Base-by-base conservation (phyloP, 441 rosid species). In the Euphorbia corollata region DNA sequence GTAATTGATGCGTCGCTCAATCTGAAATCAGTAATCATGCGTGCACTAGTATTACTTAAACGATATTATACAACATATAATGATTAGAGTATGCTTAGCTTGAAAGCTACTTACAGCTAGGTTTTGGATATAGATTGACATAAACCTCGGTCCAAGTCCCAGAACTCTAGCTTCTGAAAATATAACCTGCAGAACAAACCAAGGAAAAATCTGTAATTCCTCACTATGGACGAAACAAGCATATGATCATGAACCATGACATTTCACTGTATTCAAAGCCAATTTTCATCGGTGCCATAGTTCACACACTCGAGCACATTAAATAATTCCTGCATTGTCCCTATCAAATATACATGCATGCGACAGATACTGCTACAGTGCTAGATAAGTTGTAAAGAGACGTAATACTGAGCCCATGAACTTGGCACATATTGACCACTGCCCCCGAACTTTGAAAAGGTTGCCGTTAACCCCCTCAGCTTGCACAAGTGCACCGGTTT, bases 131-230 rank as follows among this genome's bases (percentile, higher is more conserved):
- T 91, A 91, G 36, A 93, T 64, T 59, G 99, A 81, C 96, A 93
- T 89, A 79, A 93, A 93, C 73, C 82, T 86, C 51, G 93, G 90
- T 39, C 99, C 99, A 64, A 93, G 73, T 71, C 83, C 91, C 82
- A 91, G 36, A 36, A 93, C 96, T 80, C 96, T 81, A 19, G 93
- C 99, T 79, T 87, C 88, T 2, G 95, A 79, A 5, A 84, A 75
- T 63, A 84, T 73, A 73, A 87, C 75, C 99, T 93, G 90, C 73
- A 86, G 51, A 69, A 39, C 66, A 75, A 56, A 27, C 8, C 43
- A 32, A 54, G 5, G 53, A 23, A 43, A 59, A 67, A 11, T 67
- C 45, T 20, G 30, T 16, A 68, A 71, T 18, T 59, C 53, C 41
- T 6, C 22, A 39, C 30, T 12, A 41, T 43, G 2, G 54, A 9